Evolutionary conservation across 192 early-diverging fungal species (phyloP), one percentile per base, ranked within the genome.

Genomic region (Umbelopsis vinacea): DNA sequence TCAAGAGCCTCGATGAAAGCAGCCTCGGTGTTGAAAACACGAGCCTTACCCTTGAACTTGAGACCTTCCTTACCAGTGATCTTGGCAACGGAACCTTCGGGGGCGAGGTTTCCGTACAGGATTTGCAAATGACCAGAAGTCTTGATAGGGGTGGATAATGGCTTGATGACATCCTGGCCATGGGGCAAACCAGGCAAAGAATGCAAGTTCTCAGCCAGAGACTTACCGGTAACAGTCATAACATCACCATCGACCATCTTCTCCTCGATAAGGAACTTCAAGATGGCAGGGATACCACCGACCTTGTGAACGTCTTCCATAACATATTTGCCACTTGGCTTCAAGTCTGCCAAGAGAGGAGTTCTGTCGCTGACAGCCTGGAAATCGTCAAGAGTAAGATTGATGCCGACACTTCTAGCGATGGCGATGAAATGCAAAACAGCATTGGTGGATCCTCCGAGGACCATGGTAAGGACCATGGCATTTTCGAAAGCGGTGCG

Each of bases 1-100:
- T 97, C 95, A 50, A 99, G 81, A 11, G 96, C 93, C 24, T 76
- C 80, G 73, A 99, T 82, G 93, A 99, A 96, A 33, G 92, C 92
- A 74, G 92, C 89, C 80, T 99, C 98, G 43, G 90, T 89, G 66
- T 99, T 94, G 76, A 90, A 99, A 29, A 96, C 95, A 68, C 90
- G 90, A 55, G 98, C 98, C 8, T 87, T 85, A 22, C 98, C 98
- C 46, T 82, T 78, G 76, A 99, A 99, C 54, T 75, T 52, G 12
- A 98, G 86, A 22, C 98, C 98, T 87, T 99, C 96, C 84, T 99
- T 99, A 66, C 98, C 98, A 12, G 98, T 99, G 84, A 99, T 99
- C 86, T 99, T 99, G 63, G 98, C 98, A 46, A 99, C 98, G 9
- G 92, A 92, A 11, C 96, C 97, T 70, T 94, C 91, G 46, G 98